phyloP scores from a whole-genome alignment of 306 rosid species.

The Fragaria ananassa region DNA sequence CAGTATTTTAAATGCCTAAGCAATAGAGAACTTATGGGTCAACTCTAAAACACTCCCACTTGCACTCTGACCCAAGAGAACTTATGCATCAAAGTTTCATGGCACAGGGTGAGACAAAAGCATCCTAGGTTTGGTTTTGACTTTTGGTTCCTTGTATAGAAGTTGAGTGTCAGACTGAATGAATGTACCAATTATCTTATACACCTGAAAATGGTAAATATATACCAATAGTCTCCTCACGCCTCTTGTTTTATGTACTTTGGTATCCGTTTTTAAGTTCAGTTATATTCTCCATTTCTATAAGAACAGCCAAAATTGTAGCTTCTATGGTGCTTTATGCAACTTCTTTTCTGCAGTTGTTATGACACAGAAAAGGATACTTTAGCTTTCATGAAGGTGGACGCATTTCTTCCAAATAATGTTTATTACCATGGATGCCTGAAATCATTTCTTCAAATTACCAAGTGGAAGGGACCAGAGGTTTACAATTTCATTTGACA shows the following conservation, averaged over 20 bases:
- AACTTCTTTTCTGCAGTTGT: constrained; percentile 49
- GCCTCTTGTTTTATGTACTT: neutral
- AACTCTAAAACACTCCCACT: neutral
- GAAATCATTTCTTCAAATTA: constrained; percentile 84
- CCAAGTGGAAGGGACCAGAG: constrained; percentile 98
- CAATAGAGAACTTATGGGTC: neutral
- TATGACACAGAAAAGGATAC: constrained; percentile 77
- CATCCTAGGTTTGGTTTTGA: neutral
- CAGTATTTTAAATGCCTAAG: neutral
- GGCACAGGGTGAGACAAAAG: neutral
- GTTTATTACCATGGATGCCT: constrained; percentile 91
- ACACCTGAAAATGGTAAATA: neutral
- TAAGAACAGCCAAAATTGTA: constrained; percentile 15
- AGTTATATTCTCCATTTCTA: constrained; percentile 23
- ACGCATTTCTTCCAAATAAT: constrained; percentile 67
- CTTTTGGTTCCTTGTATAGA: neutral
- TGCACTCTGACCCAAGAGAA: neutral
- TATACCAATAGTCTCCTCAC: neutral
- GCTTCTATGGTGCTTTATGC: constrained; percentile 13
- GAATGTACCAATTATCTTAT: neutral
- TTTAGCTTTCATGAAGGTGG: constrained; percentile 85
- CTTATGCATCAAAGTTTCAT: neutral
- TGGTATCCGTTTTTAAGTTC: neutral
- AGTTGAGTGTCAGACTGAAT: neutral
- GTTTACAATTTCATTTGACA: constrained; percentile 34